Evolutionary conservation across 2,329 filamentous ascomycete species (phyloP).

Genomic region (Microdochium nivale): DNA sequence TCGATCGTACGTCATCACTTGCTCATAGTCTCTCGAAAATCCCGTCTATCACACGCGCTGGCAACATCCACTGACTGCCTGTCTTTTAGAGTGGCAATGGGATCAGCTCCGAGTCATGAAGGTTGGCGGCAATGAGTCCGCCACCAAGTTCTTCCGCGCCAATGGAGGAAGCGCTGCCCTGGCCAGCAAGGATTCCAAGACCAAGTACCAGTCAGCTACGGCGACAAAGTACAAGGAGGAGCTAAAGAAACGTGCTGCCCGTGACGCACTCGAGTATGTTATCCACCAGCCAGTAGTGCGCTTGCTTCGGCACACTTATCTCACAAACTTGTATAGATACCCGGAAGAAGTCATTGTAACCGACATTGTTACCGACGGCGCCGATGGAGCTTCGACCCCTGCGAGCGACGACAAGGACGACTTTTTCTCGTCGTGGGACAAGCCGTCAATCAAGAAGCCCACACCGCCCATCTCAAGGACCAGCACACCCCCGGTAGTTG

Average conservation of each 20-base stretch:
- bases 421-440: constrained; percentile 99
- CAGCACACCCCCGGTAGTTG: constrained; percentile 71
- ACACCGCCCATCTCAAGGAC: constrained; percentile 90
- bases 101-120: constrained; percentile 97
- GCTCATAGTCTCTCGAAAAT: background rate
- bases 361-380: constrained; percentile 52
- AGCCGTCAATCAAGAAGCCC: constrained; percentile 91
- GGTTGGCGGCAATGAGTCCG: constrained; percentile 94
- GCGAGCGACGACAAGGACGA: constrained; percentile 77
- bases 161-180: constrained; percentile 91
- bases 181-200: constrained; percentile 92
- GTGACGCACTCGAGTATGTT: constrained; percentile 75
- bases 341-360: constrained; percentile 79
- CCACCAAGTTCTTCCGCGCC: constrained; percentile 95
- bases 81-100: constrained; percentile 82
- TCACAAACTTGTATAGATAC: constrained; percentile 44
- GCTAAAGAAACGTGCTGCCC: constrained; percentile 73
- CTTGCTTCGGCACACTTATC: constrained; percentile 1
- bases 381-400: constrained; percentile 66
- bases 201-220: constrained; percentile 90
- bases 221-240: constrained; percentile 98
- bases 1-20: constrained; percentile 69
- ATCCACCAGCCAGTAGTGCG: background rate
- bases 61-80: constrained; percentile 7
- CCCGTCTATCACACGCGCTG: constrained; percentile 7